These are phyloP conservation scores for Baudoinia panamericana DNA, from an alignment of 495 filamentous ascomycete genomes.

Conservation along the genomic window DNA sequence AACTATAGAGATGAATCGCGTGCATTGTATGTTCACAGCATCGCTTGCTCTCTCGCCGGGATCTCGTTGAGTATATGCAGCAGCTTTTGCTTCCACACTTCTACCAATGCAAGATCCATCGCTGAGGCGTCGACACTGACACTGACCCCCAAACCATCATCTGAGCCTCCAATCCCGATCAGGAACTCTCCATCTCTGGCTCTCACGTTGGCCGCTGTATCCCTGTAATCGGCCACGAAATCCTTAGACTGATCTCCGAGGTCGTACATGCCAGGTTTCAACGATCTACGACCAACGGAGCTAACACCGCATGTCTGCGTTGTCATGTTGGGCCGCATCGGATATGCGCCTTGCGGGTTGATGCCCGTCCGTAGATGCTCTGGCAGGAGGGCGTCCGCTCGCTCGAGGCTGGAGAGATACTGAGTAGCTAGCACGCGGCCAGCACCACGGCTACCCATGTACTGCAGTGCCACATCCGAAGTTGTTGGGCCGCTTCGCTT, in stretches of 20 bases:
- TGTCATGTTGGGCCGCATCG: constrained; percentile 18
- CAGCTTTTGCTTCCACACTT: constrained; percentile 25
- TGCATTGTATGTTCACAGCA: not conserved
- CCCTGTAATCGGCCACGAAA: constrained; percentile 18
- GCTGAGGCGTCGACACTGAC: constrained; percentile 14
- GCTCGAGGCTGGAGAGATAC: constrained; percentile 26
- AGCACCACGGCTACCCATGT: constrained; percentile 17
- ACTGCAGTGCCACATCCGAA: constrained; percentile 1
- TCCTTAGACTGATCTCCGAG: constrained; percentile 9
- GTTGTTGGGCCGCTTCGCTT: constrained; percentile 19
- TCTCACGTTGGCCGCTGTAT: constrained; percentile 17
- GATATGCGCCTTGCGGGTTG: constrained; percentile 28
- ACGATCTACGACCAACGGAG: constrained; percentile 23
- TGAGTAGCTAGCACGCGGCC: constrained; percentile 24
- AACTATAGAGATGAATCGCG: too few relatives aligned
- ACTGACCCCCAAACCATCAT: constrained; percentile 17
- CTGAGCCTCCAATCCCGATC: constrained; percentile 22
- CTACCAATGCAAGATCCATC: constrained; percentile 13
- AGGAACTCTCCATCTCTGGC: constrained; percentile 29
- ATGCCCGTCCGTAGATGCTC: constrained; percentile 14
- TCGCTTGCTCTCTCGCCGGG: not conserved
- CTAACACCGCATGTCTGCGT: constrained; percentile 29
- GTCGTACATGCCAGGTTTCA: constrained; percentile 17
- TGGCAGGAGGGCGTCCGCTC: constrained; percentile 19
- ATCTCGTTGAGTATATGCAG: constrained; percentile 20